These are phyloP conservation scores for Calonectria hongkongensis DNA, from an alignment of 2,329 filamentous ascomycete species.

Conservation along the genomic window DNA sequence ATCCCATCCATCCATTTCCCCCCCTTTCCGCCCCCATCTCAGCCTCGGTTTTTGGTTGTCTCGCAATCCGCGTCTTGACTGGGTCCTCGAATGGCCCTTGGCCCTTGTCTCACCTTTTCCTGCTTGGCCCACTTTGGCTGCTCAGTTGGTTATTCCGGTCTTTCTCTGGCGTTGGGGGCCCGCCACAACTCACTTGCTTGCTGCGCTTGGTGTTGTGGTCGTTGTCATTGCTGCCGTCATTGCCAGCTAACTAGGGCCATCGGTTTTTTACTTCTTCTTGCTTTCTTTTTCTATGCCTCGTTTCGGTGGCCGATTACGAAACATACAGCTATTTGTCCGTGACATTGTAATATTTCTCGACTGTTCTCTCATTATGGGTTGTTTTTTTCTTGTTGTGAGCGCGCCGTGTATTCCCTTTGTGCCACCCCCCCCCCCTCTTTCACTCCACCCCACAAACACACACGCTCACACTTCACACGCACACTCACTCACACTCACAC, in stretches of 20 bases:
- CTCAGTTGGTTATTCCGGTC: not conserved
- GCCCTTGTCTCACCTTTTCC: slow-evolving; percentile 21
- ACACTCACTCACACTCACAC: not conserved
- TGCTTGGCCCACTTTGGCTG: slow-evolving; percentile 6
- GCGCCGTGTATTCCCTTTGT: not conserved
- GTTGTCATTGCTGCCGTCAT: slow-evolving; percentile 15
- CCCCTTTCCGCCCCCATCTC: slow-evolving; percentile 21
- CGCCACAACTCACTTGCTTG: slow-evolving; percentile 13
- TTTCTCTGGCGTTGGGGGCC: not conserved
- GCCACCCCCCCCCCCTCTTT: not conserved
- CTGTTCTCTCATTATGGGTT: slow-evolving; percentile 1
- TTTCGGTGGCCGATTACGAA: slow-evolving; percentile 6
- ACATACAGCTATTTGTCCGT: slow-evolving; percentile 9
- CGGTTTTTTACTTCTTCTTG: slow-evolving; percentile 4
- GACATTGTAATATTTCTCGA: not conserved
- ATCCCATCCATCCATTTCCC: not conserved
- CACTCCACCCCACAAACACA: not conserved
- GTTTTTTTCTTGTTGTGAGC: not conserved
- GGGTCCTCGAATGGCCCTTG: slow-evolving; percentile 15
- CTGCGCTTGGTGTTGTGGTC: not conserved
- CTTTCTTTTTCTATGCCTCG: slow-evolving; percentile 1
- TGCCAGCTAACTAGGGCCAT: not conserved
- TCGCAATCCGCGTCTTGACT: slow-evolving; percentile 37
- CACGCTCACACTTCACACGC: slow-evolving; percentile 8
- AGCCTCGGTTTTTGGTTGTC: slow-evolving; percentile 33